These are phyloP conservation scores for Tilletia walkeri DNA, from an alignment of 1,284 basidiomycete genomes.

Conservation along the genomic window DNA sequence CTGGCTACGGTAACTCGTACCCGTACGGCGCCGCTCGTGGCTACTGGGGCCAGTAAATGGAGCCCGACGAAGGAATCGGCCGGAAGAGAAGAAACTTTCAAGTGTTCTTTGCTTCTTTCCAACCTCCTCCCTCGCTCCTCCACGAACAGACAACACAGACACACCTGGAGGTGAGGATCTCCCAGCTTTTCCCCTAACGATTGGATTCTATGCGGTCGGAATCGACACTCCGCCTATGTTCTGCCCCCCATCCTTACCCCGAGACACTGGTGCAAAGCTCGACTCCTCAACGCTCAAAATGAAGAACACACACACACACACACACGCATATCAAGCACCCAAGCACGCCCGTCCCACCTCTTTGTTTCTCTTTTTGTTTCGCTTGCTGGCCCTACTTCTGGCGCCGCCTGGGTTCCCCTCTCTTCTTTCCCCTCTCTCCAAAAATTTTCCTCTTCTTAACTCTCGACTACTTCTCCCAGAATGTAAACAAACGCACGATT, in stretches of 20 bases:
- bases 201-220: too few species aligned
- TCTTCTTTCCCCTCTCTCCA: not conserved
- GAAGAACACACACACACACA: too few species aligned
- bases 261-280: too few species aligned
- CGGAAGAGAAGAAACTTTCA: not conserved
- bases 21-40: constrained; percentile 42
- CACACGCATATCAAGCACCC: too few species aligned
- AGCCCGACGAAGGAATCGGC: not conserved
- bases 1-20: constrained; percentile 14
- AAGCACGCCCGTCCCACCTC: not conserved
- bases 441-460: not conserved
- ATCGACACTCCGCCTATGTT: too few species aligned
- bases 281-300: too few species aligned
- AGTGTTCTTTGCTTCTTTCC: too few species aligned
- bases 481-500: constrained; percentile 2
- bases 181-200: too few species aligned
- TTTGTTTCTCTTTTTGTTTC: not conserved
- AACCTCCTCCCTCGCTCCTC: too few species aligned
- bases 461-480: not conserved
- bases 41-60: constrained; percentile 43
- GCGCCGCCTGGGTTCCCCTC: not conserved
- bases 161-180: too few species aligned
- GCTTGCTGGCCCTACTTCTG: not conserved
- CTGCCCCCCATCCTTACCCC: too few species aligned
- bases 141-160: too few species aligned